Conservation (phyloP, 164 flowering plant species). For the Aristolochia contorta region DNA sequence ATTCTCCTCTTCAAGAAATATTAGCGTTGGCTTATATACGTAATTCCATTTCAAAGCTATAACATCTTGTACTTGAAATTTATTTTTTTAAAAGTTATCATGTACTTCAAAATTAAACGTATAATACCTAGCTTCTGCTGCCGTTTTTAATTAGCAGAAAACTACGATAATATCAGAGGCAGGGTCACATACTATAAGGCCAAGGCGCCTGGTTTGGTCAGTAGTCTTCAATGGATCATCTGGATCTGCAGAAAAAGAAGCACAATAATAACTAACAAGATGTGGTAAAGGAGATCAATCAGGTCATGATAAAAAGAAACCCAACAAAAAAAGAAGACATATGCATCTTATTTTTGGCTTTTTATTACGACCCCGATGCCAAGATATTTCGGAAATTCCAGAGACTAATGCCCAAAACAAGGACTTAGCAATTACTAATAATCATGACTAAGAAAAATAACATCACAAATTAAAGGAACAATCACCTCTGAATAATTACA, state of each 20-base stretch:
- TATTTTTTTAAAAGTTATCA: too few relatives aligned
- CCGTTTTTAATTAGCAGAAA: too few relatives aligned
- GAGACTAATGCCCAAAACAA: too few relatives aligned
- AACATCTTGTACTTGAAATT: too few relatives aligned
- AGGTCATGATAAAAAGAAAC: background rate
- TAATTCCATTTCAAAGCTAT: too few relatives aligned
- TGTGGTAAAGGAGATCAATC: background rate
- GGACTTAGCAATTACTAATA: background rate
- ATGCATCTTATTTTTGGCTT: background rate
- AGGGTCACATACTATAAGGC: slow-evolving; percentile 66
- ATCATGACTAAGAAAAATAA: background rate
- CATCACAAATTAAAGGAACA: background rate
- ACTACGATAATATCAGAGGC: background rate
- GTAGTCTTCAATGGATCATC: slow-evolving; percentile 95
- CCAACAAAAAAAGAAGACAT: background rate
- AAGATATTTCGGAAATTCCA: too few relatives aligned
- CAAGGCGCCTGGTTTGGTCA: slow-evolving; percentile 84
- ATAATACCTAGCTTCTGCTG: too few relatives aligned
- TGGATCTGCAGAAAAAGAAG: slow-evolving; percentile 40
- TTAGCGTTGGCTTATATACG: too few relatives aligned
- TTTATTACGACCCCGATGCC: background rate
- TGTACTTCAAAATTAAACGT: too few relatives aligned
- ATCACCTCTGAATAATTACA: too few relatives aligned
- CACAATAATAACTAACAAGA: background rate
- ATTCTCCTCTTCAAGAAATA: too few relatives aligned